These are phyloP conservation scores for Euphorbia peplus DNA, from an alignment of 345 rosid genomes.

Conservation along the genomic window DNA sequence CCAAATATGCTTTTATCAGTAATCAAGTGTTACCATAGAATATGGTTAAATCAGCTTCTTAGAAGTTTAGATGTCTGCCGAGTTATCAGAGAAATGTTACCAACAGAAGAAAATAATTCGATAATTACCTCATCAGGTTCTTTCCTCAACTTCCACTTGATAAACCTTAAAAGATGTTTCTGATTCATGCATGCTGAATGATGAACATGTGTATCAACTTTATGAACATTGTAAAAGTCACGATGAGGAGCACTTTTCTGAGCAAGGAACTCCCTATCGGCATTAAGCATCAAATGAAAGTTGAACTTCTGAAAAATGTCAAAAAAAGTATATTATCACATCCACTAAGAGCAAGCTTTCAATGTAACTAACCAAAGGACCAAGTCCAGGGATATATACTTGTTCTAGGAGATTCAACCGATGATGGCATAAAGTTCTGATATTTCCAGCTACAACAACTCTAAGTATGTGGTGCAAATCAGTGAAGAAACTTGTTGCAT, in stretches of 20 bases:
- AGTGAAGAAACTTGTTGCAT: too few relatives aligned
- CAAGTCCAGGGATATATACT: neutral
- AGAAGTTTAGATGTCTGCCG: conserved; percentile 2
- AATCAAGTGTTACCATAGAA: conserved; percentile 3
- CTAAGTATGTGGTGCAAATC: conserved; percentile 68
- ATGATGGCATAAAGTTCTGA: conserved; percentile 88
- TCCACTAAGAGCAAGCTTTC: conserved; percentile 10
- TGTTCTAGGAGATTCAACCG: conserved; percentile 89
- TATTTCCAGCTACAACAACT: conserved; percentile 86
- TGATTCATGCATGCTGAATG: too few relatives aligned
- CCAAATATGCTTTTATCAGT: neutral
- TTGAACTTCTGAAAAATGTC: conserved; percentile 74
- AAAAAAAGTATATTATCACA: conserved; percentile 13
- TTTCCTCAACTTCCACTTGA: too few relatives aligned
- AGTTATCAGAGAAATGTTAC: neutral
- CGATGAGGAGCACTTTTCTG: too few relatives aligned
- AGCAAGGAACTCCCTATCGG: too few relatives aligned
- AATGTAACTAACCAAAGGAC: neutral
- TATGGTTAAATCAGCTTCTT: conserved; percentile 32
- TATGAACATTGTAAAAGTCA: too few relatives aligned
- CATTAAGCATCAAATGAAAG: conserved; percentile 98
- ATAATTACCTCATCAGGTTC: too few relatives aligned
- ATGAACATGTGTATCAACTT: too few relatives aligned
- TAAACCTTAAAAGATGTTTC: too few relatives aligned
- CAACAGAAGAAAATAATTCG: neutral